Percentiles rank a stretch among this genome's conserved stretches.
Conservation (phyloP, 2,329 filamentous ascomycete species). For the Cladosporium halotolerans region DNA sequence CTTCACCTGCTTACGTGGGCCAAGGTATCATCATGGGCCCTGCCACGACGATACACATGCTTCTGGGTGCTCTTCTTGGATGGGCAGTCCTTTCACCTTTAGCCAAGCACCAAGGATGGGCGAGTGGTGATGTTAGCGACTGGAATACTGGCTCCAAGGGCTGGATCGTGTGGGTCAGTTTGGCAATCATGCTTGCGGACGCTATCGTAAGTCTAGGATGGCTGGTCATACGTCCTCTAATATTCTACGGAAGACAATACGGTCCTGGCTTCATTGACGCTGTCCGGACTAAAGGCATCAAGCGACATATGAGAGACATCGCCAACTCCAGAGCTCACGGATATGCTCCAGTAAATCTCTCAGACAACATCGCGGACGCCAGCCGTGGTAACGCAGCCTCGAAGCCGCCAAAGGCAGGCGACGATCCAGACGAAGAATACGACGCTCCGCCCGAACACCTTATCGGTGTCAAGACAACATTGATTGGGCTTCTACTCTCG, state of each 20-base stretch:
- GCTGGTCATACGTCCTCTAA: constrained; percentile 60
- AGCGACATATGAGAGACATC: constrained; percentile 30
- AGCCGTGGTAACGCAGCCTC: constrained; percentile 17
- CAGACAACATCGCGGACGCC: constrained; percentile 3
- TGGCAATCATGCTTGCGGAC: constrained; percentile 95
- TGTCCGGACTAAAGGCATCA: constrained; percentile 23
- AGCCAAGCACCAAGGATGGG: constrained; percentile 81
- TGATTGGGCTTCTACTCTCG: constrained; percentile 69
- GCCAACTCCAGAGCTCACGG: constrained; percentile 29
- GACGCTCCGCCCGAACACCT: constrained; percentile 83
- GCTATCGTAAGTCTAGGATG: constrained; percentile 82
- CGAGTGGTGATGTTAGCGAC: constrained; percentile 74
- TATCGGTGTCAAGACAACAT: constrained; percentile 64
- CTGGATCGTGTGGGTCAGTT: constrained; percentile 95
- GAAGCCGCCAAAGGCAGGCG: background rate
- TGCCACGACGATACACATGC: constrained; percentile 91
- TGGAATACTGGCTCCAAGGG: constrained; percentile 94
- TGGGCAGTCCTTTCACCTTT: constrained; percentile 89
- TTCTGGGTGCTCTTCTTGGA: constrained; percentile 78
- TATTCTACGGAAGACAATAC: constrained; percentile 41
- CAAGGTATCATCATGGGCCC: constrained; percentile 99
- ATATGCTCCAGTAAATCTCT: constrained; percentile 34
- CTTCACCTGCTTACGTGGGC: constrained; percentile 92
- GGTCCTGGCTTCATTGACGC: constrained; percentile 28
- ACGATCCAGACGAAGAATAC: constrained; percentile 42